phyloP scores from a whole-genome alignment of 371 early-diverging fungal genomes.

The Mucor indicus region DNA sequence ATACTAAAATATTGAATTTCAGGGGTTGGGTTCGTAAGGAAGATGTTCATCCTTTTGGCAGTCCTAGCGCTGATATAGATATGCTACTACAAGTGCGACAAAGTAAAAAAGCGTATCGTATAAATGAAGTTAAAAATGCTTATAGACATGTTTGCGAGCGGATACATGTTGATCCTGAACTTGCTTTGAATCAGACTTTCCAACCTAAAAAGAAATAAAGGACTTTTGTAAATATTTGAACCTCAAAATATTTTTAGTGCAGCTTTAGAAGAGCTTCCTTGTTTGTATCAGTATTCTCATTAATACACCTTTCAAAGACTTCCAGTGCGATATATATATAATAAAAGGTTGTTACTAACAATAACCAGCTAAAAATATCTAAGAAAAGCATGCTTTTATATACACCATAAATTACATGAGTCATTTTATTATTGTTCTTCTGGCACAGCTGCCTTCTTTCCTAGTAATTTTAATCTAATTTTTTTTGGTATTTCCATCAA shows the following conservation, averaged over 20 bases:
- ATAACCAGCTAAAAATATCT: no score
- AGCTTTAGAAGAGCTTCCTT: no score
- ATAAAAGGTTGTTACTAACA: no score
- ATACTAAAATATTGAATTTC: neutral
- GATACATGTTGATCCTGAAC: slow-evolving; percentile 16
- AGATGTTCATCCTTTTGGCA: slow-evolving; percentile 26
- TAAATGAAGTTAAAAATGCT: slow-evolving; percentile 26
- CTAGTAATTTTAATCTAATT: neutral
- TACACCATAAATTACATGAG: no score
- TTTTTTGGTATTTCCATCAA: slow-evolving; percentile 11
- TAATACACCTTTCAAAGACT: no score
- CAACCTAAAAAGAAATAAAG: no score
- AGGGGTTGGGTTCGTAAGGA: slow-evolving; percentile 39
- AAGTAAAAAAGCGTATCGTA: slow-evolving; percentile 17
- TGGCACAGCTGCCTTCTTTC: slow-evolving; percentile 8
- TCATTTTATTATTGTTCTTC: slow-evolving; percentile 9
- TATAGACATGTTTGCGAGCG: slow-evolving; percentile 26
- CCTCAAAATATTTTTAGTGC: no score
- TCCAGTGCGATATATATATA: no score
- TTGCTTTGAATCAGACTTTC: no score
- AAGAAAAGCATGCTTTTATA: no score
- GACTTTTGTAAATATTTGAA: no score
- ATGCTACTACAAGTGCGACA: slow-evolving; percentile 28
- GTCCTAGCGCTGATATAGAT: slow-evolving; percentile 20
- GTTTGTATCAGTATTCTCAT: no score